These are phyloP conservation scores for Eucalyptus sideroxylon DNA, from an alignment of 345 rosid genomes.

Conservation along the genomic window DNA sequence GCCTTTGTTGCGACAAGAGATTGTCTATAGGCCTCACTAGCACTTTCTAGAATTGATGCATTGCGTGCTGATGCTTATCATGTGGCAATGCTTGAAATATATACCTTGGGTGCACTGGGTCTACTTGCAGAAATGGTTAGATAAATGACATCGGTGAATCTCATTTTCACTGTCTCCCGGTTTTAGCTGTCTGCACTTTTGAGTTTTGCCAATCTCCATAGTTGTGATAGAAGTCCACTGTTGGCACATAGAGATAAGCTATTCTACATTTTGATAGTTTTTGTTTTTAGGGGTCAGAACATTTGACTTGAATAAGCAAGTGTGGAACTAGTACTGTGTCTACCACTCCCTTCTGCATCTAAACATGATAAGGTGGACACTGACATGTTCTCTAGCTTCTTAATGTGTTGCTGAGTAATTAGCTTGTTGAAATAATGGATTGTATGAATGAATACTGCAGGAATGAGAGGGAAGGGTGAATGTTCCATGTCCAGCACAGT, in stretches of 20 bases:
- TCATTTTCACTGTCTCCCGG: fast-evolving
- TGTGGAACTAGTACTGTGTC: neutral
- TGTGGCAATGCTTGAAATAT: neutral
- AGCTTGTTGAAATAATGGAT: neutral
- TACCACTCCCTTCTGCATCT: neutral
- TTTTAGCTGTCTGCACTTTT: fast-evolving
- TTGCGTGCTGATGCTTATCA: neutral
- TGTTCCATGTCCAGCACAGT: constrained; percentile 76
- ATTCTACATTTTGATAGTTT: neutral
- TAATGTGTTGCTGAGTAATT: neutral
- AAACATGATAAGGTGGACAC: neutral
- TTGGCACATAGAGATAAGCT: neutral
- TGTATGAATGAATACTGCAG: constrained; percentile 3
- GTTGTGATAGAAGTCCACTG: neutral
- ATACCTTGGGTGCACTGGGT: fast-evolving
- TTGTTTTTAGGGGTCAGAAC: neutral
- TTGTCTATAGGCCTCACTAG: fast-evolving
- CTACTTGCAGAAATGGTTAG: fast-evolving
- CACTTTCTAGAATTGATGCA: fast-evolving
- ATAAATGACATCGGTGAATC: fast-evolving
- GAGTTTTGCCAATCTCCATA: neutral
- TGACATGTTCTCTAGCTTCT: neutral
- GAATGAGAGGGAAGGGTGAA: constrained; percentile 81
- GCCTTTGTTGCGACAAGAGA: neutral
- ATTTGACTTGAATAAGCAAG: neutral